phyloP scores from a whole-genome alignment of 1,139 yeast genomes.

The Pichiaceae sp. region DNA sequence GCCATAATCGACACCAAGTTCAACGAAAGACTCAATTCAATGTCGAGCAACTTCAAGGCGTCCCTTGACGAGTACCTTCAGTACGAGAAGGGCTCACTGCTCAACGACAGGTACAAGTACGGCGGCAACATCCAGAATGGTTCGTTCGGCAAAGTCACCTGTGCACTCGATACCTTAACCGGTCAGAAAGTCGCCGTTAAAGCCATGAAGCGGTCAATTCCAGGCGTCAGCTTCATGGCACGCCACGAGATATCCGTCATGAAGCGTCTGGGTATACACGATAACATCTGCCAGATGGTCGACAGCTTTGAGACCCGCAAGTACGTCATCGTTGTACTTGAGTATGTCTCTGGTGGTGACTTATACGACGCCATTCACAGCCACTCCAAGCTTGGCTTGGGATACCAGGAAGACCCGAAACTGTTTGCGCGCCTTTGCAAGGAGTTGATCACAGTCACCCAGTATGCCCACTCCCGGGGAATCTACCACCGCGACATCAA shows the following conservation, averaged over 20 bases:
- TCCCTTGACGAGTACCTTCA: constrained; percentile 28
- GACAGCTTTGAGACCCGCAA: constrained; percentile 35
- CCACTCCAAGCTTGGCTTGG: constrained; percentile 21
- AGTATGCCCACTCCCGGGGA: constrained; percentile 34
- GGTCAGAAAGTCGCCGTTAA: constrained; percentile 34
- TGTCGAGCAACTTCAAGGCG: constrained; percentile 16
- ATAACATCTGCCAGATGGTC: constrained; percentile 36
- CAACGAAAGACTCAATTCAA: constrained; percentile 7
- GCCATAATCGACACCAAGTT: constrained; percentile 9
- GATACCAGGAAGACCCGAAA: constrained; percentile 18
- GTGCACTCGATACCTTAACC: constrained; percentile 31
- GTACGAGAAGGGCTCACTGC: constrained; percentile 29
- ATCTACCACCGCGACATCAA: constrained; percentile 47
- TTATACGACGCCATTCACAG: constrained; percentile 36
- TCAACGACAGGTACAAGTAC: constrained; percentile 30
- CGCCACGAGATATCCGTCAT: constrained; percentile 39
- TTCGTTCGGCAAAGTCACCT: constrained; percentile 44
- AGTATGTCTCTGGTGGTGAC: constrained; percentile 43
- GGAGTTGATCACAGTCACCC: constrained; percentile 34
- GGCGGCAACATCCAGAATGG: constrained; percentile 39
- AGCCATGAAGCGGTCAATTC: constrained; percentile 29
- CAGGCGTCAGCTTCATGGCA: constrained; percentile 29
- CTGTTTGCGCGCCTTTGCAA: constrained; percentile 25
- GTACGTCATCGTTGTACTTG: constrained; percentile 37
- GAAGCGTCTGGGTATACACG: constrained; percentile 28